These are phyloP conservation scores for Fusarium nisikadoi DNA, from an alignment of 2,329 filamentous ascomycete genomes.

Conservation along the genomic window DNA sequence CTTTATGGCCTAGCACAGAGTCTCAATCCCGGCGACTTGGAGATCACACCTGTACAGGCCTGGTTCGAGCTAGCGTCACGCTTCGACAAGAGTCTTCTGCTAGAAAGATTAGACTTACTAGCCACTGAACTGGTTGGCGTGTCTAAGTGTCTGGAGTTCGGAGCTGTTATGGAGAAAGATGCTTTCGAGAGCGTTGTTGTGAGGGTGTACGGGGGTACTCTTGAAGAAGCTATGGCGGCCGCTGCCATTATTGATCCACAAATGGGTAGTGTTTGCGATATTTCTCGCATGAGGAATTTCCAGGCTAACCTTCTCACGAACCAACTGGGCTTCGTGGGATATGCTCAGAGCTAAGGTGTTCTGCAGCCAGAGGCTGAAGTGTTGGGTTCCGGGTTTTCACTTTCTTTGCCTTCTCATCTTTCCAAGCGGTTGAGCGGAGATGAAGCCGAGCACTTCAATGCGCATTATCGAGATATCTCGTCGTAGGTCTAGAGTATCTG, in stretches of 20 bases:
- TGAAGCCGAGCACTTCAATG: background rate
- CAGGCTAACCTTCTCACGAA: background rate
- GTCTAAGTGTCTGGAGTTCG: constrained; percentile 60
- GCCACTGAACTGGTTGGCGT: constrained; percentile 55
- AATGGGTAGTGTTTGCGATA: constrained; percentile 2
- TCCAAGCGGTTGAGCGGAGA: background rate
- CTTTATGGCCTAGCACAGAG: constrained; percentile 59
- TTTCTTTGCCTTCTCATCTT: background rate
- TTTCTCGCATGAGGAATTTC: background rate
- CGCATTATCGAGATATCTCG: background rate
- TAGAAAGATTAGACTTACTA: constrained; percentile 52
- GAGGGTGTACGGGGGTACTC: constrained; percentile 51
- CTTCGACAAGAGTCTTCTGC: constrained; percentile 54
- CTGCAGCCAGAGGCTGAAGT: background rate
- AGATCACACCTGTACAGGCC: constrained; percentile 63
- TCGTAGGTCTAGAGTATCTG: background rate
- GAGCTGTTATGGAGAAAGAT: constrained; percentile 58
- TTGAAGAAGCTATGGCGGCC: constrained; percentile 35
- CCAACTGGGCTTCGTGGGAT: constrained; percentile 14
- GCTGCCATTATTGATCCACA: constrained; percentile 1
- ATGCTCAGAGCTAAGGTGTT: constrained; percentile 18
- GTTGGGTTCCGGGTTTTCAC: background rate
- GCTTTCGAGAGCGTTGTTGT: constrained; percentile 59
- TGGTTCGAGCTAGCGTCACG: constrained; percentile 63
- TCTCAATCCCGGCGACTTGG: constrained; percentile 54